Evolutionary conservation across 2,329 filamentous ascomycete species (phyloP).

Genomic region (Grosmannia penicillata): DNA sequence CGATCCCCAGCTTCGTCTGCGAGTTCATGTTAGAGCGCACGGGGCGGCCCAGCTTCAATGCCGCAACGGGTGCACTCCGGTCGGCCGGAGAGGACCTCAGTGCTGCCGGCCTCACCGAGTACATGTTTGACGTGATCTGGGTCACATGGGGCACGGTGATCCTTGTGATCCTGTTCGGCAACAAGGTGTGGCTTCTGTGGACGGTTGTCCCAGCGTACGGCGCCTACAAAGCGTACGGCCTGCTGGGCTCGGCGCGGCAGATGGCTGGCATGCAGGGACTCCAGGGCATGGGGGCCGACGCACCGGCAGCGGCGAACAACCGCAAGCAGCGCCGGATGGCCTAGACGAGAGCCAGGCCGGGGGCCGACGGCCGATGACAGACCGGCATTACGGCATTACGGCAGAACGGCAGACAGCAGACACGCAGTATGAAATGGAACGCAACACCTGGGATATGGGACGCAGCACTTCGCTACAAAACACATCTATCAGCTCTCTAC

Average conservation of each 20-base stretch:
- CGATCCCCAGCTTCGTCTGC: conserved; percentile 60
- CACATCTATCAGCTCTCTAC: too few relatives aligned
- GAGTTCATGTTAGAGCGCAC: conserved; percentile 76
- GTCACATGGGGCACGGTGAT: conserved; percentile 73
- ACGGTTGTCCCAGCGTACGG: conserved; percentile 39
- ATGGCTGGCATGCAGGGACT: conserved; percentile 32
- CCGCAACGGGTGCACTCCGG: conserved; percentile 50
- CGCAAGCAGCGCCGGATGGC: conserved; percentile 40
- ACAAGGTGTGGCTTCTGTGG: conserved; percentile 53
- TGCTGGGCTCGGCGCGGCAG: conserved; percentile 38
- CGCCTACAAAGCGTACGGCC: conserved; percentile 35
- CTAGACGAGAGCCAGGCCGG: too few relatives aligned
- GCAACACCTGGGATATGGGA: too few relatives aligned
- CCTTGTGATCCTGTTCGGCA: conserved; percentile 63
- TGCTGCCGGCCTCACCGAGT: conserved; percentile 81
- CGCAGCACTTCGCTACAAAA: too few relatives aligned
- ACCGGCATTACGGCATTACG: too few relatives aligned
- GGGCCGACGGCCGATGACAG: too few relatives aligned
- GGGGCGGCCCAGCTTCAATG: conserved; percentile 61
- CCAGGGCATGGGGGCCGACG: conserved; percentile 15
- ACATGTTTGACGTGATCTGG: conserved; percentile 95
- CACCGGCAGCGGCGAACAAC: conserved; percentile 24
- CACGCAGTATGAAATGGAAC: too few relatives aligned
- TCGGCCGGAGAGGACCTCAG: conserved; percentile 76
- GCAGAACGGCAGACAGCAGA: too few relatives aligned